Percentiles rank a stretch among this genome's conserved stretches.
Conservation (phyloP, 495 filamentous ascomycete species). For the Podospora pseudocomata region DNA sequence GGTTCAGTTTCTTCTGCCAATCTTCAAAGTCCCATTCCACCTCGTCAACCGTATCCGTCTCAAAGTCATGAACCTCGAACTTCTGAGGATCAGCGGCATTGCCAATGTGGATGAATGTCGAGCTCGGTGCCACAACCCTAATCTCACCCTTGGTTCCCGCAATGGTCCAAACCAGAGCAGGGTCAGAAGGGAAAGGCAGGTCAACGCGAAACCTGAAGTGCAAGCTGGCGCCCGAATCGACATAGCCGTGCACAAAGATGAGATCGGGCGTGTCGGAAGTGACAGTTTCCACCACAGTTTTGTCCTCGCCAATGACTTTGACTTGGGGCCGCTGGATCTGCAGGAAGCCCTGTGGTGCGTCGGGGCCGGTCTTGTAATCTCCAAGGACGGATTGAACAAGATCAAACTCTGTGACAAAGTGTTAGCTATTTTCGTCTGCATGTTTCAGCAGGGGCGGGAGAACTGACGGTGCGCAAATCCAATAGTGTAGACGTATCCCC, state of each 20-base stretch:
- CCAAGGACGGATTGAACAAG: slow-evolving; percentile 44
- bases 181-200: slow-evolving; percentile 45
- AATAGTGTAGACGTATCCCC: slow-evolving; percentile 53
- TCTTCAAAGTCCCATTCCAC: slow-evolving; percentile 43
- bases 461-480: slow-evolving; percentile 48
- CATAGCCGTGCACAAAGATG: slow-evolving; percentile 42
- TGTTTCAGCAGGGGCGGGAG: not conserved
- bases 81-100: slow-evolving; percentile 30
- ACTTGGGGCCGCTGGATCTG: slow-evolving; percentile 45
- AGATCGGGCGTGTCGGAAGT: slow-evolving; percentile 45
- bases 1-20: slow-evolving; percentile 38
- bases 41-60: slow-evolving; percentile 38
- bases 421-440: not conserved
- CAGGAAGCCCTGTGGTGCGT: slow-evolving; percentile 30
- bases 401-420: slow-evolving; percentile 28
- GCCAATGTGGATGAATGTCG: slow-evolving; percentile 38
- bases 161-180: slow-evolving; percentile 52
- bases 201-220: slow-evolving; percentile 48
- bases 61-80: slow-evolving; percentile 45
- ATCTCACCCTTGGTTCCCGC: slow-evolving; percentile 56
- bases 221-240: slow-evolving; percentile 35
- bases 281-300: slow-evolving; percentile 28
- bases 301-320: slow-evolving; percentile 29
- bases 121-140: slow-evolving; percentile 35
- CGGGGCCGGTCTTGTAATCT: slow-evolving; percentile 35